Percentiles rank a stretch among this genome's conserved stretches.
These are phyloP conservation scores for Pseudoscleropodium purum DNA, from an alignment of 225 moss, liverwort and hornwort species.

Conservation along the genomic window DNA sequence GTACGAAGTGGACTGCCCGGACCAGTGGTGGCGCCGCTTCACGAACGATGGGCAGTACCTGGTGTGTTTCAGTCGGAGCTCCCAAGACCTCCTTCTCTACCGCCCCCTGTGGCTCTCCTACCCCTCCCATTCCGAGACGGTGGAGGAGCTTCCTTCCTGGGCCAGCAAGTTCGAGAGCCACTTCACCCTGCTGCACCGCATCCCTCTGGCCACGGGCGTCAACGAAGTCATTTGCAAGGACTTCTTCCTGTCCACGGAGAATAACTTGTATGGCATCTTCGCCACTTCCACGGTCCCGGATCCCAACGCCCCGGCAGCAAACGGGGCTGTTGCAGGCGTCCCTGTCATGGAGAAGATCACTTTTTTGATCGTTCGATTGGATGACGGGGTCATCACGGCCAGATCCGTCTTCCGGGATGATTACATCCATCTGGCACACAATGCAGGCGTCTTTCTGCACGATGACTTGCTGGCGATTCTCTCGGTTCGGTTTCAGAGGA, in stretches of 20 bases:
- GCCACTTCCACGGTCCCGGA: constrained; percentile 58
- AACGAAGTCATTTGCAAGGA: constrained; percentile 78
- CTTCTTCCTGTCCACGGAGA: constrained; percentile 78
- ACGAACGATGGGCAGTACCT: constrained; percentile 89
- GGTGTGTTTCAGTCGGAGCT: constrained; percentile 64
- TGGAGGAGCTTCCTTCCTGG: constrained; percentile 48
- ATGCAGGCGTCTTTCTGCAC: constrained; percentile 70
- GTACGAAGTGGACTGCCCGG: constrained; percentile 84
- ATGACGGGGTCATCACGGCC: constrained; percentile 58
- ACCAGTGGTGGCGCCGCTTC: constrained; percentile 70
- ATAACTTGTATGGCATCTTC: constrained; percentile 69
- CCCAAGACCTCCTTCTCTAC: constrained; percentile 65
- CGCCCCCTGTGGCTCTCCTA: constrained; percentile 62
- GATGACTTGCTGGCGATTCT: constrained; percentile 72
- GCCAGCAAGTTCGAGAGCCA: constrained; percentile 69
- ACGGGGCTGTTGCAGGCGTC: constrained; percentile 47
- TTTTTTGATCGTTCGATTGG: constrained; percentile 57
- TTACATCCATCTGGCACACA: constrained; percentile 73
- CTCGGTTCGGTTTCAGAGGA: constrained; percentile 66
- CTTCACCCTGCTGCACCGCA: constrained; percentile 50
- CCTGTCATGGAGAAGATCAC: constrained; percentile 72
- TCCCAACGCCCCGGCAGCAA: constrained; percentile 4
- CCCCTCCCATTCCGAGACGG: constrained; percentile 33
- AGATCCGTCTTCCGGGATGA: constrained; percentile 65
- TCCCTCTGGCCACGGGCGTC: constrained; percentile 38